Conservation (phyloP, 257 asterid species). For the Solanum chmielewskii region DNA sequence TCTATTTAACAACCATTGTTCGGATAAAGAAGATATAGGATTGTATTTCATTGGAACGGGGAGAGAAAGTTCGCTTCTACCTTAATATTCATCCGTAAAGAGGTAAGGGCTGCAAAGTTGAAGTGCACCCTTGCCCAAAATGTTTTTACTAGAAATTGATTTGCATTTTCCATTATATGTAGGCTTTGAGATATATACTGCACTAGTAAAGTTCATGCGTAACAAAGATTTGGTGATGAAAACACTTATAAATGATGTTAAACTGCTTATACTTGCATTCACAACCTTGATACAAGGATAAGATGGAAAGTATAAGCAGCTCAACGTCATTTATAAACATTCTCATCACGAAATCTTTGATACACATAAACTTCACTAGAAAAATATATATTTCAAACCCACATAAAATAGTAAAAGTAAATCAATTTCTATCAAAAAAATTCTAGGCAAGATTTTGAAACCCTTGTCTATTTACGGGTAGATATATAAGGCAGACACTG, state of each 20-base stretch:
- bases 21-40: background rate
- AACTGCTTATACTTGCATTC: no score
- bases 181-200: constrained; percentile 28
- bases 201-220: constrained; percentile 26
- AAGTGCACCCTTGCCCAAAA: background rate
- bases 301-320: no score
- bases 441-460: no score
- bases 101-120: background rate
- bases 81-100: background rate
- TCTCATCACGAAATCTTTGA: no score
- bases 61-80: background rate
- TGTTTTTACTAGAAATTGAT: background rate
- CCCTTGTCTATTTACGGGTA: no score
- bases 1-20: background rate
- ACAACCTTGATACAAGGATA: no score
- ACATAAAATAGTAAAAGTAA: no score
- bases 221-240: constrained; percentile 28
- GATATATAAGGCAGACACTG: no score
- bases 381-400: no score
- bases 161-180: background rate
- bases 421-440: no score
- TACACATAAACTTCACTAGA: no score
- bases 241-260: background rate
- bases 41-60: background rate
- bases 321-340: no score